Conservation (phyloP, 768 basidiomycete species). For the Leccinum olivaceopallidum region DNA sequence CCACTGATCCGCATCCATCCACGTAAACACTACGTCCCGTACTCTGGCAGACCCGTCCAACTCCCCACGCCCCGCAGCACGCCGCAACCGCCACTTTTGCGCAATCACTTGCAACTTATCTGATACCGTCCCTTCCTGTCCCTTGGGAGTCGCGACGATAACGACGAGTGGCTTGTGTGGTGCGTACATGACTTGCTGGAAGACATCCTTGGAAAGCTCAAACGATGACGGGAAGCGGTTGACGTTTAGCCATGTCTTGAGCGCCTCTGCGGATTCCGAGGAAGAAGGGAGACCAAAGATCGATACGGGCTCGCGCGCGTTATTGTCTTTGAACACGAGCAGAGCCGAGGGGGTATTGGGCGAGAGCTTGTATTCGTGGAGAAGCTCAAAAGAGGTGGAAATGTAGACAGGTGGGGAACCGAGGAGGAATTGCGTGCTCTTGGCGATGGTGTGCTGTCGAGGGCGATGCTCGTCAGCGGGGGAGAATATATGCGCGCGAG, state of each 20-base stretch:
- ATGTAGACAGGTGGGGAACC: conserved; percentile 51
- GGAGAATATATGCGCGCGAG: not conserved
- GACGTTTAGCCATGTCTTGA: conserved; percentile 58
- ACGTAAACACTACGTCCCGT: conserved; percentile 76
- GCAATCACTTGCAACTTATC: conserved; percentile 53
- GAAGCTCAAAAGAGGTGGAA: conserved; percentile 36
- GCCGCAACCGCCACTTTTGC: conserved; percentile 53
- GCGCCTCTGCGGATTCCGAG: not conserved
- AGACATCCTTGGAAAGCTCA: conserved; percentile 77
- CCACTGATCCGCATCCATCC: conserved; percentile 90
- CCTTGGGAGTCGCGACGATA: conserved; percentile 53
- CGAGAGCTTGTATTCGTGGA: conserved; percentile 37
- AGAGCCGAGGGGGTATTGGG: conserved; percentile 55
- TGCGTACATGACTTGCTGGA: conserved; percentile 85
- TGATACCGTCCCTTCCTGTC: conserved; percentile 41
- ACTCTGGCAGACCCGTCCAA: conserved; percentile 5
- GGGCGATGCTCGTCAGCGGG: not conserved
- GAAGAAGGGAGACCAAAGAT: conserved; percentile 32
- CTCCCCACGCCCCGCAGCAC: not conserved
- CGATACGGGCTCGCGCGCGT: conserved; percentile 46
- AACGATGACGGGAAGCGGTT: conserved; percentile 73
- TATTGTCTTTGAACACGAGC: conserved; percentile 65
- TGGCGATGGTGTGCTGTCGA: conserved; percentile 51
- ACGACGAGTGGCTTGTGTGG: conserved; percentile 76
- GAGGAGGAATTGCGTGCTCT: conserved; percentile 52